phyloP scores from a whole-genome alignment of 73 alveolate species.

The Paramecium tetraurelia region DNA sequence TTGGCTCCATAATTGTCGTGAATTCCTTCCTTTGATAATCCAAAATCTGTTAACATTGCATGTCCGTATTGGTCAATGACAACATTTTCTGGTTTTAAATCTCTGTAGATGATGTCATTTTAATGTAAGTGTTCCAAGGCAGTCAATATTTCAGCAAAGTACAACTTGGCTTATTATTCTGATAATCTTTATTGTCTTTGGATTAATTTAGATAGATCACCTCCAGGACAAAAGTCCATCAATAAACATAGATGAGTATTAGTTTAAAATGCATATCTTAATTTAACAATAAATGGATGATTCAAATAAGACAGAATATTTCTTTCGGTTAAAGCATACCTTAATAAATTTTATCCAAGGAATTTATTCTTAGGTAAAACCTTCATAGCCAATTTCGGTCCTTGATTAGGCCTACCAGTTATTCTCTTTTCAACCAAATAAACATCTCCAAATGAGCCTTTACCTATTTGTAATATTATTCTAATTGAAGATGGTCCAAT shows the following conservation, averaged over 20 bases:
- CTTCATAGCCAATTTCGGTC: constrained; percentile 88
- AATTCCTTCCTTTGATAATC: constrained; percentile 87
- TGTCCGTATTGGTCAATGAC: constrained; percentile 95
- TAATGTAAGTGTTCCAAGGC: constrained; percentile 82
- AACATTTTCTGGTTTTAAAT: constrained; percentile 85
- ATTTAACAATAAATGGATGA: constrained; percentile 92
- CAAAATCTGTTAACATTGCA: constrained; percentile 95
- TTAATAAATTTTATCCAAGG: constrained; percentile 84
- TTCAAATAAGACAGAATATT: constrained; percentile 79
- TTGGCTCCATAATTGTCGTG: constrained; percentile 77
- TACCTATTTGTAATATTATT: constrained; percentile 69
- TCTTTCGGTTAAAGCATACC: constrained; percentile 95
- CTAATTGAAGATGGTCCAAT: constrained; percentile 45
- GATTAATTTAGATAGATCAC: constrained; percentile 93
- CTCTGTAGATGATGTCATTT: constrained; percentile 80
- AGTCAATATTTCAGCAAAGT: constrained; percentile 75
- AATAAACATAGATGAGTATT: constrained; percentile 90
- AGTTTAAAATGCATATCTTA: constrained; percentile 94
- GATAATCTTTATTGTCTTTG: constrained; percentile 78
- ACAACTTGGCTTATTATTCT: constrained; percentile 78
- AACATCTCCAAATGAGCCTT: constrained; percentile 97
- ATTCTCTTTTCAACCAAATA: constrained; percentile 87
- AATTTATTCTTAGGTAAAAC: constrained; percentile 85
- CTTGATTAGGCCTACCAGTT: constrained; percentile 52
- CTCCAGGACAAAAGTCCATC: constrained; percentile 96